Evolutionary conservation across 2,329 filamentous ascomycete genomes (phyloP).

Genomic region (Aschersonia sp.): DNA sequence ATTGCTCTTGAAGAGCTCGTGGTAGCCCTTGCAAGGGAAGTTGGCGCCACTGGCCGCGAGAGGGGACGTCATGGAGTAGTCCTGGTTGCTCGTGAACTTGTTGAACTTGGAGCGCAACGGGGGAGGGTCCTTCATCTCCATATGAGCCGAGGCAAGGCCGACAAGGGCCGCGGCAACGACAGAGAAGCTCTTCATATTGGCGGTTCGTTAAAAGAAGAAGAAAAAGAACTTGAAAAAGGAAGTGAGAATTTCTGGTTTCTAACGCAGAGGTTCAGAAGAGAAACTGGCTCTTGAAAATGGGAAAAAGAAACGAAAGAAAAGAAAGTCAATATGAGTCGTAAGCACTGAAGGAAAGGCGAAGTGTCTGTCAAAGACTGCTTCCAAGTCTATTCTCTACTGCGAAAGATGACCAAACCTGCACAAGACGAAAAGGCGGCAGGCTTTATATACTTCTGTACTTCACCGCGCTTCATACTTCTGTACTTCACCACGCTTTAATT

Average conservation of each 20-base stretch:
- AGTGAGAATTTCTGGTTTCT: not conserved
- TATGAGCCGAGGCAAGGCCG: slow-evolving; percentile 33
- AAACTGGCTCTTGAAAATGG: not conserved
- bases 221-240: not conserved
- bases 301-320: not conserved
- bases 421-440: not conserved
- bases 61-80: slow-evolving; percentile 63
- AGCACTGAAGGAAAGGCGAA: not conserved
- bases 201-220: not conserved
- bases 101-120: slow-evolving; percentile 39
- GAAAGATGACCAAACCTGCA: not conserved
- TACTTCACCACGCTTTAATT: too few species aligned
- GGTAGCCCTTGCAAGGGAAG: slow-evolving; percentile 62
- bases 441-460: not conserved
- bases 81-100: slow-evolving; percentile 33
- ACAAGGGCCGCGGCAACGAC: slow-evolving; percentile 24
- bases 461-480: not conserved
- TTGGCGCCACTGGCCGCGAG: slow-evolving; percentile 44
- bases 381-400: not conserved
- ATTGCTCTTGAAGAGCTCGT: slow-evolving; percentile 26
- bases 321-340: not conserved
- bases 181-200: slow-evolving; percentile 23
- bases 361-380: slow-evolving; percentile 1
- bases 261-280: not conserved
- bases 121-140: slow-evolving; percentile 37